Percentiles rank a stretch among this genome's conserved stretches.
phyloP scores from a whole-genome alignment of 331 rosid genomes.

The Quercus tomentella region DNA sequence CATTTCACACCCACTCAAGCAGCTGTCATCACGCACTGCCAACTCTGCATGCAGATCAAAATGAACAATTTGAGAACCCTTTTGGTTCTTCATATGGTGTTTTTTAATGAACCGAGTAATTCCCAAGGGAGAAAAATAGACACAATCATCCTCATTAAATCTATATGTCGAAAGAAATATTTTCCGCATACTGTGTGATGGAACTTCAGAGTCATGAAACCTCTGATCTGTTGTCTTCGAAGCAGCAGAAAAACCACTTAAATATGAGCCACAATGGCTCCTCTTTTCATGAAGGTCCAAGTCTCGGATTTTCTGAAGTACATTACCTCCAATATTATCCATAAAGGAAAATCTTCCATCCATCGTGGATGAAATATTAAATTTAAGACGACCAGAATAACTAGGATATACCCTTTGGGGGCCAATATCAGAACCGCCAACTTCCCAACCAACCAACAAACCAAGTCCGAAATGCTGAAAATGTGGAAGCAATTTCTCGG shows the following conservation, averaged over 20 bases:
- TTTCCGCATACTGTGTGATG: conserved; percentile 55
- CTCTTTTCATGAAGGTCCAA: conserved; percentile 30
- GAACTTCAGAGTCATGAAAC: conserved; percentile 33
- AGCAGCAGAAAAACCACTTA: conserved; percentile 56
- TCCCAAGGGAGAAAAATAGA: conserved; percentile 80
- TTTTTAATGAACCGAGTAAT: conserved; percentile 60
- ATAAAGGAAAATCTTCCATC: conserved; percentile 24
- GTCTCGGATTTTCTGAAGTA: conserved; percentile 29
- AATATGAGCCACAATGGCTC: conserved; percentile 29
- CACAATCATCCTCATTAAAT: conserved; percentile 53
- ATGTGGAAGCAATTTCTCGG: conserved; percentile 56
- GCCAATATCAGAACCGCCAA: conserved; percentile 73
- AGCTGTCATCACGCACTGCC: conserved; percentile 57
- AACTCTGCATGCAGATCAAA: conserved; percentile 51
- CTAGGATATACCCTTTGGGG: conserved; percentile 43
- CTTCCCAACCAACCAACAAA: conserved; percentile 71
- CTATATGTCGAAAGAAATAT: conserved; percentile 55
- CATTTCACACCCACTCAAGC: conserved; percentile 38
- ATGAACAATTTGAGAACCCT: conserved; percentile 60
- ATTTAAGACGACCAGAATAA: conserved; percentile 21
- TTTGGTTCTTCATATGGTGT: conserved; percentile 33
- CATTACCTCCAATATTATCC: conserved; percentile 28
- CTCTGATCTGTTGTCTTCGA: conserved; percentile 34
- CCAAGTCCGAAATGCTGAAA: conserved; percentile 55
- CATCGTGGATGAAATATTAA: conserved; percentile 23